Base-by-base conservation (phyloP, 2,329 filamentous ascomycete species). In the Torrubiella hemipterigena region DNA sequence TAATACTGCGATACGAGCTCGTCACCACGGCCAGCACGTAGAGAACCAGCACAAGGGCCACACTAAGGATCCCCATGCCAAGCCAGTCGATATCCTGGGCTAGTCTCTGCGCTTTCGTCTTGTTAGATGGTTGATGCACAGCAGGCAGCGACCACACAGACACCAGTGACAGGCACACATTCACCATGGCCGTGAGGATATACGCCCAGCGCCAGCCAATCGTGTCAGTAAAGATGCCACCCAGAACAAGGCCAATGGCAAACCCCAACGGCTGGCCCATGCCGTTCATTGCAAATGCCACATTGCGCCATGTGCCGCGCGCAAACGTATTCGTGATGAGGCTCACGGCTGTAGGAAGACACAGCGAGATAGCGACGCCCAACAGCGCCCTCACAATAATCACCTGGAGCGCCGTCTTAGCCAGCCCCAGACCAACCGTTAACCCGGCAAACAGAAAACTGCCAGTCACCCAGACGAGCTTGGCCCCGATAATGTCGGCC, bases 11-110 rank as follows among this genome's bases (percentile, higher is more conserved):
- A 30, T 51, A 52, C 1, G 46, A 50, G 0, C 47, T 51, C 30
- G 62, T 55, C 22, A 62, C 58, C 47, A 51, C 55, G 5, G 64
- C 63, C 21, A 72, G 55, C 4, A 66, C 58, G 38, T 71, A 73
- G 1, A 64, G 61, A 1, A 73, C 44, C 38, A 72, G 48, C 0
- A 59, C 67, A 5, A 72, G 44, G 4, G 57, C 59, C 1, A 50
- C 45, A 33, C 59, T 62, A 20, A 64, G 54, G 1, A 69, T 56
- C 1, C 52, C 15, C 2, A 61, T 62, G 0, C 68, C 68, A 14
- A 66, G 36, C 68, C 67, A 73, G 40, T 73, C 69, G 26, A 73
- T 65, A 2, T 71, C 42, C 52, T 47, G 24, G 35, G 48, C 44
- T 7, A 51, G 34, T 1, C 46, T 42, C 5, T 38, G 31, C 8